Evolutionary conservation across 2,329 filamentous ascomycete genomes (phyloP).

Genomic region (Ramularia collo-cygni): DNA sequence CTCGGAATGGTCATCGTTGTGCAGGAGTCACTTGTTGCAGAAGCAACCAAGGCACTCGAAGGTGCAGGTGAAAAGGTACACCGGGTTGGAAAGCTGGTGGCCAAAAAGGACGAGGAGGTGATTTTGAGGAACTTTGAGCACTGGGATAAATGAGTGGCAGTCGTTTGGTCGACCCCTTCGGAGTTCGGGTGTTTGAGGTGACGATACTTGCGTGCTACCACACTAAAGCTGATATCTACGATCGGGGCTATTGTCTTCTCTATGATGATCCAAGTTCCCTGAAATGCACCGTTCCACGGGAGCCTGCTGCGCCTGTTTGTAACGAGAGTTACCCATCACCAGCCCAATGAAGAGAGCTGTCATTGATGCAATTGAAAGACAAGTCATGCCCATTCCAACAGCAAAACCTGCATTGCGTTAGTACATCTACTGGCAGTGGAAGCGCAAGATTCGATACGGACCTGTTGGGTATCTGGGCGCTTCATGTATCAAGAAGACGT

Average conservation of each 20-base stretch:
- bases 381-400: conserved; percentile 17
- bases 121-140: conserved; percentile 53
- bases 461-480: no score
- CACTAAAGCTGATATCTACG: no score
- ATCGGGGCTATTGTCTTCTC: no score
- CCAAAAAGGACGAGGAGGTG: conserved; percentile 53
- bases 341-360: conserved; percentile 16
- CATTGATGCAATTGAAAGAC: conserved; percentile 12
- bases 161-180: background rate
- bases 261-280: no score
- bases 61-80: conserved; percentile 69
- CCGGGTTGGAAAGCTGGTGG: conserved; percentile 64
- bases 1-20: conserved; percentile 92
- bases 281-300: no score
- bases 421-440: no score
- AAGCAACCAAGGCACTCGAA: conserved; percentile 55
- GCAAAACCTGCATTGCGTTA: conserved; percentile 9
- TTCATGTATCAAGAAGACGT: no score
- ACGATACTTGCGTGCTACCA: no score
- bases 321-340: conserved; percentile 2
- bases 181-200: no score
- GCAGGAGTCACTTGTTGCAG: conserved; percentile 54
- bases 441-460: no score
- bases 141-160: conserved; percentile 14
- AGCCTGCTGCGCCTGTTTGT: background rate